These are phyloP conservation scores for Pulveroboletus sp. DNA, from an alignment of 1,284 basidiomycete species.

Conservation along the genomic window DNA sequence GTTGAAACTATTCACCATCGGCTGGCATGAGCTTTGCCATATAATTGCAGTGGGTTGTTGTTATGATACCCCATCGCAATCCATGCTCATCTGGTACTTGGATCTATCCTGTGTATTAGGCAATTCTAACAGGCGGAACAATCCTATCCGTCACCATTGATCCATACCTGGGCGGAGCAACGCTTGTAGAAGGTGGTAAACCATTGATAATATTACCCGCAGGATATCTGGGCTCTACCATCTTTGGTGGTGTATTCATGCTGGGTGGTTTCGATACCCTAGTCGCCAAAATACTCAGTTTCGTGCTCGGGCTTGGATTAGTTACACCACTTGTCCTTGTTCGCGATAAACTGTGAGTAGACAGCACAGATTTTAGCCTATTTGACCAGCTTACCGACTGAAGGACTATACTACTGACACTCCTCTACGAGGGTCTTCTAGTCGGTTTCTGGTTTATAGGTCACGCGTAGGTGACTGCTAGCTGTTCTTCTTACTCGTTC, in stretches of 20 bases:
- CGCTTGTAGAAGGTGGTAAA: slow-evolving; percentile 71
- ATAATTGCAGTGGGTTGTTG: slow-evolving; percentile 60
- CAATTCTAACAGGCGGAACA: slow-evolving; percentile 73
- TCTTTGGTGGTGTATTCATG: slow-evolving; percentile 77
- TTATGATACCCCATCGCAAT: background rate
- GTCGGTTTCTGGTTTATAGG: slow-evolving; percentile 85
- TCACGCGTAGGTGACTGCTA: slow-evolving; percentile 60
- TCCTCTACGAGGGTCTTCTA: slow-evolving; percentile 72
- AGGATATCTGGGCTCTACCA: slow-evolving; percentile 77
- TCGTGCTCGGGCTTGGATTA: slow-evolving; percentile 74
- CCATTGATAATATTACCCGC: slow-evolving; percentile 69
- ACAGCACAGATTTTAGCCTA: background rate
- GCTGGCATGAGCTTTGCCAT: slow-evolving; percentile 84
- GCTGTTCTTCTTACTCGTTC: slow-evolving; percentile 5
- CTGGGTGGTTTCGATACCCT: slow-evolving; percentile 79
- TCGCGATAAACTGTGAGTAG: slow-evolving; percentile 75
- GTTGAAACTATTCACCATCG: slow-evolving; percentile 80
- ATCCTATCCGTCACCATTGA: slow-evolving; percentile 79
- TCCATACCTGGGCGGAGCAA: slow-evolving; percentile 77
- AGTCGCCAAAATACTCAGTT: slow-evolving; percentile 79
- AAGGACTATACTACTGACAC: slow-evolving; percentile 77
- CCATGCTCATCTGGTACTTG: slow-evolving; percentile 9
- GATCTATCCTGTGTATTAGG: slow-evolving; percentile 43
- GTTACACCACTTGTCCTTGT: slow-evolving; percentile 75
- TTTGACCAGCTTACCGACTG: slow-evolving; percentile 13